Evolutionary conservation across 2,329 filamentous ascomycete species (phyloP), one percentile per base, ranked within the genome.

Genomic region (Pyrenochaeta sp.): DNA sequence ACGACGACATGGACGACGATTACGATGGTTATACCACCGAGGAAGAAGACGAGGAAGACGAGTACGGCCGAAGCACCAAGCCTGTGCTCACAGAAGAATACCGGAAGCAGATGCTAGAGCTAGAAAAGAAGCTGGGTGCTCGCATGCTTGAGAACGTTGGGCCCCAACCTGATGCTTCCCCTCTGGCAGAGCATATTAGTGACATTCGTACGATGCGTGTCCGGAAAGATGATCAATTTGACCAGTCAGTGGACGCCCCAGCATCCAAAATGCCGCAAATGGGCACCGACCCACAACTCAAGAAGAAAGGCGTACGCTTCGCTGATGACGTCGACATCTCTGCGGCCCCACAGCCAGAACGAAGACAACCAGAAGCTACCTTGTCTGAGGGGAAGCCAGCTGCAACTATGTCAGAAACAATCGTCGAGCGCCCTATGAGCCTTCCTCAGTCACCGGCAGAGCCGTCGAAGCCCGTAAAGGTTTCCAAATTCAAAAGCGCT

Each of bases 251-350:
- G 37, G 56, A 50, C 19, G 45, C 49, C 13, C 39, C 54, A 7
- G 54, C 48, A 13, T 32, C 65, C 1, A 50, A 51, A 9, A 2
- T 37, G 15, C 36, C 44, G 3, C 7, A 58, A 4, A 50, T 56
- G 24, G 58, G 52, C 59, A 9, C 55, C 22, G 42, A 59, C n/a
- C 48, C 59, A 24, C 54, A 56, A 9, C 7, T 56, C n/a, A 61
- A 64, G 56, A 79, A 79, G 67, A 96, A 95, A 79, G 89, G 86
- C 15, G 93, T 97, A 27, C 87, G 90, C n/a, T 97, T 97, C 77
- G 89, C 92, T 2, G 81, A 88, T 34, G 83, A 84, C 5, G 80
- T 96, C 34, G 91, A 95, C 67, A 88, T 96, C 61, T 89, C 90
- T 30, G 81, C 77, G 47, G 65, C 73, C 36, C 68, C 77, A 46